Base-by-base conservation (phyloP, 1,284 basidiomycete species). In the Tilletia walkeri region DNA sequence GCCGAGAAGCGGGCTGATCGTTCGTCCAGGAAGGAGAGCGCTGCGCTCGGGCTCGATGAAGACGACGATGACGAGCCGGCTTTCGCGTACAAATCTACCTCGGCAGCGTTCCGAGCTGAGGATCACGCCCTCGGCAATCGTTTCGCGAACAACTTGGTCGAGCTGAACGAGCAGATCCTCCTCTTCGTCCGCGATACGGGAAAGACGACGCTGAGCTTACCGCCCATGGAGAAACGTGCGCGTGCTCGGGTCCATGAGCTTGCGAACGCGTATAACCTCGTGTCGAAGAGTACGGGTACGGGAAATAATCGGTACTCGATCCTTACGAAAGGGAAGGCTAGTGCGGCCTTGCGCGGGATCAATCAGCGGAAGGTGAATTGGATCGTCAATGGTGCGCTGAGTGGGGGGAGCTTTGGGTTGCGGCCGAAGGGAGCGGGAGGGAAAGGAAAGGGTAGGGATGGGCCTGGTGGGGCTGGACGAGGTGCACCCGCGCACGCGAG, bases 161-260 rank as follows among this genome's bases (percentile, higher is more conserved):
- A 79, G 63, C 69, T 83, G 36, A 72, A 79, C 67, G 73, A 72
- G 63, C 76, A 78, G 70, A 81, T 82, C 66, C 69, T 75, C 54
- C 54, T 69, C 16, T 83, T 83, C 70, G 66, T 83, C 18, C 20
- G 36, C 9, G 73, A 80, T 10, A 63, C 18, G 5, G 75, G 69
- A 5, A 67, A 76, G 47, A 77, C 75, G 49, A 82, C 82, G 54
- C 74, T 83, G 65, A 72, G 77, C 3, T 74, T 82, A 4, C 77
- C 81, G 30, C 75, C 82, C 2, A 82, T 83, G 81, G 79, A 78
- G 70, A 83, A 83, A 73, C 76, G 74, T 20, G 76, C 78, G 1
- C 77, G 82, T 48, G 81, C 81, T 12, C 75, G 80, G 69, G 81
- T 83, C 38, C 82, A 83, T 66, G 72, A 73, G 47, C 72, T 83